Evolutionary conservation across 2,329 filamentous ascomycete genomes (phyloP).

Genomic region (Curvularia sp.): DNA sequence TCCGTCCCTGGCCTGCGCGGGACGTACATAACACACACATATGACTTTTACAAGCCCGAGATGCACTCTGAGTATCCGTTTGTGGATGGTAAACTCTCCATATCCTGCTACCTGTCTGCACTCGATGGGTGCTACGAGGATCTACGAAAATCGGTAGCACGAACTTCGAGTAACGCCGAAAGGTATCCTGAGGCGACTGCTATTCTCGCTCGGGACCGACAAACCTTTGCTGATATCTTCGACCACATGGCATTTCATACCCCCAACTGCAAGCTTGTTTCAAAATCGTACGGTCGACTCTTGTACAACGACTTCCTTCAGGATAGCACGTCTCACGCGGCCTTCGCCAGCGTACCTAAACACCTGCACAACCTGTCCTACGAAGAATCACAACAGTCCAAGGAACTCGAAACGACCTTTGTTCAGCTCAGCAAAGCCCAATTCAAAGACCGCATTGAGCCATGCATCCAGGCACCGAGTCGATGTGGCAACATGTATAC

Average conservation of each 20-base stretch:
- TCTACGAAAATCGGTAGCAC: not conserved
- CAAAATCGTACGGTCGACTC: not conserved
- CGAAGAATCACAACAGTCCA: not conserved
- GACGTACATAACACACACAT: not conserved
- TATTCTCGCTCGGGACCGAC: not conserved
- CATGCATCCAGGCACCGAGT: not conserved
- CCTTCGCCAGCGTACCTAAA: not conserved
- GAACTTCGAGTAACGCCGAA: not conserved
- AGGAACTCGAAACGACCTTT: not conserved
- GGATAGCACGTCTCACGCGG: not conserved
- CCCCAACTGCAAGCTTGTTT: not conserved
- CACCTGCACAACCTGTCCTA: not conserved
- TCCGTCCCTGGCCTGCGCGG: not conserved
- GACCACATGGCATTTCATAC: not conserved
- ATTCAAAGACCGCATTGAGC: not conserved
- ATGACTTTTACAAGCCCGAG: not conserved
- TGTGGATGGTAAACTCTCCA: not conserved
- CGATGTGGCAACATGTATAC: not conserved
- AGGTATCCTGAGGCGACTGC: not conserved
- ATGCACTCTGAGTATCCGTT: not conserved
- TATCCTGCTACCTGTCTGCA: not conserved
- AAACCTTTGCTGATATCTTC: not conserved
- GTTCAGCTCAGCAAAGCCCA: not conserved
- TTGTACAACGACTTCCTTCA: not conserved
- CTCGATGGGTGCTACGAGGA: not conserved